These are phyloP conservation scores for Rhazya stricta DNA, from an alignment of 257 asterid species.

Conservation along the genomic window DNA sequence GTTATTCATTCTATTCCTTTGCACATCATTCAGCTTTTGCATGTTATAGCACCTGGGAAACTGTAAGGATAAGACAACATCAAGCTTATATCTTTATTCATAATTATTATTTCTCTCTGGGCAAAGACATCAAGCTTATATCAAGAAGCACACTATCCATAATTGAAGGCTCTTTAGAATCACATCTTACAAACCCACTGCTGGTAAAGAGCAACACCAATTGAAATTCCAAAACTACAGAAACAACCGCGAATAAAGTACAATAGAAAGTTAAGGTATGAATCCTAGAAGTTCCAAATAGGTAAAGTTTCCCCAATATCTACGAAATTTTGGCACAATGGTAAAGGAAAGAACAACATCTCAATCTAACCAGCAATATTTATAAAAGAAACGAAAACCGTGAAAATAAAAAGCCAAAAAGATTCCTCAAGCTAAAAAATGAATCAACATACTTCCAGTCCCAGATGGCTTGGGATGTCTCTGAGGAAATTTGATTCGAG, in stretches of 20 bases:
- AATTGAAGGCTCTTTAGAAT: not conserved
- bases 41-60: too few species aligned
- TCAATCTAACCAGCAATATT: not conserved
- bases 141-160: not conserved
- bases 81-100: not conserved
- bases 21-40: not conserved
- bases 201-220: not conserved
- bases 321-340: not conserved
- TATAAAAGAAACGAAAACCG: not conserved
- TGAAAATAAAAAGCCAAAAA: not conserved
- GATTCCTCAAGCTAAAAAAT: not conserved
- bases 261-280: too few species aligned
- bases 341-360: not conserved
- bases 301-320: not conserved
- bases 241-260: not conserved
- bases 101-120: too few species aligned
- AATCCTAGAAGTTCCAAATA: not conserved
- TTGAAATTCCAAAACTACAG: not conserved
- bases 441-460: not conserved
- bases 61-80: not conserved
- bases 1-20: not conserved
- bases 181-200: not conserved
- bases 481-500: slow-evolving; percentile 78
- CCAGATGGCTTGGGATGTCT: slow-evolving; percentile 63
- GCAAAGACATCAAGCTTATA: not conserved